phyloP scores from a whole-genome alignment of 108 stramenopile species.

The Mayamaea pseudoterrestris region DNA sequence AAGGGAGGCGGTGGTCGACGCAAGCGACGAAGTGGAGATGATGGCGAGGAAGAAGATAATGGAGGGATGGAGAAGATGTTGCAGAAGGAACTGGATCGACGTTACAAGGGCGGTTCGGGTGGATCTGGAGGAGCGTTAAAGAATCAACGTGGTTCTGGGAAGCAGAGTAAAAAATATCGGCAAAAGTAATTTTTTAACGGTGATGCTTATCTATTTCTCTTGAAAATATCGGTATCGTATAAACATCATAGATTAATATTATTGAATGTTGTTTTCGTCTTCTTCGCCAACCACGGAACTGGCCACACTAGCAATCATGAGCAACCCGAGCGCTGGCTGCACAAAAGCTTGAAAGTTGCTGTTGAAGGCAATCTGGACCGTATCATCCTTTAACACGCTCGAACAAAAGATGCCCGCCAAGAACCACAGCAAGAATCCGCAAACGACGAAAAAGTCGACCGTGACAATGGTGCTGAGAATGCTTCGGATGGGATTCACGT shows the following conservation, averaged over 20 bases:
- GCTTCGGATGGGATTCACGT: slow-evolving; percentile 18
- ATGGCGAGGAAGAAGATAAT: slow-evolving; percentile 28
- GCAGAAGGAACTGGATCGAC: slow-evolving; percentile 38
- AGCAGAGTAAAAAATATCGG: no score
- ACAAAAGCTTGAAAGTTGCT: slow-evolving; percentile 64
- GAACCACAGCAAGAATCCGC: slow-evolving; percentile 80
- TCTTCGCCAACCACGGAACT: slow-evolving; percentile 32
- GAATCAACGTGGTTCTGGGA: slow-evolving; percentile 53
- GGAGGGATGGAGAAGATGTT: slow-evolving; percentile 35
- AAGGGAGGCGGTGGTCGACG: slow-evolving; percentile 22
- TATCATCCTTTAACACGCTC: slow-evolving; percentile 63
- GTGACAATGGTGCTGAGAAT: slow-evolving; percentile 79
- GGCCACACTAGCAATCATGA: slow-evolving; percentile 77
- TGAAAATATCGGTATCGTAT: no score
- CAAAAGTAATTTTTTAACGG: no score
- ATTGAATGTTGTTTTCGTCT: slow-evolving; percentile 10
- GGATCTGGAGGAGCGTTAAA: slow-evolving; percentile 32
- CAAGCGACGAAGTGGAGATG: slow-evolving; percentile 23
- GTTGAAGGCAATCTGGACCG: slow-evolving; percentile 87
- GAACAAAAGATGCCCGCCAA: slow-evolving; percentile 74
- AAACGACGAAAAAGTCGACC: slow-evolving; percentile 85
- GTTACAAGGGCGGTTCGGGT: slow-evolving; percentile 43
- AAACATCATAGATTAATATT: no score
- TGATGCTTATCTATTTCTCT: no score
- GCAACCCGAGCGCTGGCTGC: slow-evolving; percentile 78